Evolutionary conservation across 441 rosid genomes (phyloP).

Genomic region (Adansonia gregorii): DNA sequence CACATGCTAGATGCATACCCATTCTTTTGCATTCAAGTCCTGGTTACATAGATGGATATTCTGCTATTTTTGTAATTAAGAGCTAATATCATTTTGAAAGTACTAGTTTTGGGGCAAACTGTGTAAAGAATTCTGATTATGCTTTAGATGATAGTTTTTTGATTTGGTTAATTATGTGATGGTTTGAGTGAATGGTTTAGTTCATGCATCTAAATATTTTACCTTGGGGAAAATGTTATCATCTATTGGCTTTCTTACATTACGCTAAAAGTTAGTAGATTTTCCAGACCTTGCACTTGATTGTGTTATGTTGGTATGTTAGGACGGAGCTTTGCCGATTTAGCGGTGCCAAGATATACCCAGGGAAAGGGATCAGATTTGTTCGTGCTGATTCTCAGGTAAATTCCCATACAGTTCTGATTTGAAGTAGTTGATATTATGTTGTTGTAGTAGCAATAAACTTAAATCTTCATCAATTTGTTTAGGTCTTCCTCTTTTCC

Average conservation of each 20-base stretch:
- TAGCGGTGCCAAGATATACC: slow-evolving; percentile 37
- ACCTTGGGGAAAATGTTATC: not conserved
- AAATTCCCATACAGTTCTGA: not conserved
- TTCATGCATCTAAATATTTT: not conserved
- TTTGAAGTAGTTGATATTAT: not conserved
- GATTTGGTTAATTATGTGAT: not conserved
- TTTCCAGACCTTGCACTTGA: not conserved
- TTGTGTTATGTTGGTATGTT: not conserved
- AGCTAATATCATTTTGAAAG: not conserved
- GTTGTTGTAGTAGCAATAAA: not conserved
- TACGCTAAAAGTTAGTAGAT: not conserved
- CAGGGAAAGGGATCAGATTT: slow-evolving; percentile 82
- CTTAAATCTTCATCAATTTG: not conserved
- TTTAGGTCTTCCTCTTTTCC: slow-evolving; percentile 76
- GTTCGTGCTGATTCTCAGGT: slow-evolving; percentile 87
- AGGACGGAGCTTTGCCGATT: too few relatives aligned
- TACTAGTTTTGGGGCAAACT: not conserved
- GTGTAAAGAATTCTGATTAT: not conserved
- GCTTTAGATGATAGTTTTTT: not conserved
- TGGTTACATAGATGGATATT: not conserved
- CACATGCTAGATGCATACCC: too few relatives aligned
- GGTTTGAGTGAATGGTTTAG: not conserved
- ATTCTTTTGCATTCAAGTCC: too few relatives aligned
- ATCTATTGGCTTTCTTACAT: not conserved
- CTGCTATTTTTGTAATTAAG: not conserved